These are phyloP conservation scores for Skeletonema costatum DNA, from an alignment of 108 stramenopile genomes.

Conservation along the genomic window DNA sequence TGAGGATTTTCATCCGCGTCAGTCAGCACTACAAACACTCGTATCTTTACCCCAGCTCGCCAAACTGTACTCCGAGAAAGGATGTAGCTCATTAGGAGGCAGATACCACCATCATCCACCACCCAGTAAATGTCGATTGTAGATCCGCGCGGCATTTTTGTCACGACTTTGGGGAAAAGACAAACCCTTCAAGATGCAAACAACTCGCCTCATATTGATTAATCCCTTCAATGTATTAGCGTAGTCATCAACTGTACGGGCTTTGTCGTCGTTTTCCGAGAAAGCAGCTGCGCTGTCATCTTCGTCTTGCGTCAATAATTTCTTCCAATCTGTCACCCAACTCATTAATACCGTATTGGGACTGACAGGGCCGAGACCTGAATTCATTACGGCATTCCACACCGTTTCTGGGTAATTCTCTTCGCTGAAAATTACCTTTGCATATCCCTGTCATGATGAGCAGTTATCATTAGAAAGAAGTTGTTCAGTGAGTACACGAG, in stretches of 20 bases:
- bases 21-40: slow-evolving; percentile 63
- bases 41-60: slow-evolving; percentile 42
- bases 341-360: slow-evolving; percentile 76
- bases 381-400: slow-evolving; percentile 55
- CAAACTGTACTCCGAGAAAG: slow-evolving; percentile 60
- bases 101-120: slow-evolving; percentile 76
- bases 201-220: slow-evolving; percentile 52
- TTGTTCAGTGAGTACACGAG: no score
- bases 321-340: slow-evolving; percentile 24
- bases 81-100: slow-evolving; percentile 73
- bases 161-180: slow-evolving; percentile 13
- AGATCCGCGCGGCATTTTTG: slow-evolving; percentile 2
- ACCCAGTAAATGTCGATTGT: slow-evolving; percentile 88
- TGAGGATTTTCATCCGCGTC: slow-evolving; percentile 39
- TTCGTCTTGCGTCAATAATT: neutral
- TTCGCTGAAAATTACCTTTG: slow-evolving; percentile 45
- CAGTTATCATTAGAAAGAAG: no score
- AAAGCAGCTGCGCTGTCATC: neutral
- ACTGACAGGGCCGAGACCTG: slow-evolving; percentile 71
- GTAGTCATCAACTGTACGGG: slow-evolving; percentile 34
- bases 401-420: slow-evolving; percentile 38
- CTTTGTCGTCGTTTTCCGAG: neutral
- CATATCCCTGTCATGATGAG: slow-evolving; percentile 42
- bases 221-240: slow-evolving; percentile 54
- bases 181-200: slow-evolving; percentile 52